Conservation (phyloP, 2,329 filamentous ascomycete species). For the Fusarium nematophilum region DNA sequence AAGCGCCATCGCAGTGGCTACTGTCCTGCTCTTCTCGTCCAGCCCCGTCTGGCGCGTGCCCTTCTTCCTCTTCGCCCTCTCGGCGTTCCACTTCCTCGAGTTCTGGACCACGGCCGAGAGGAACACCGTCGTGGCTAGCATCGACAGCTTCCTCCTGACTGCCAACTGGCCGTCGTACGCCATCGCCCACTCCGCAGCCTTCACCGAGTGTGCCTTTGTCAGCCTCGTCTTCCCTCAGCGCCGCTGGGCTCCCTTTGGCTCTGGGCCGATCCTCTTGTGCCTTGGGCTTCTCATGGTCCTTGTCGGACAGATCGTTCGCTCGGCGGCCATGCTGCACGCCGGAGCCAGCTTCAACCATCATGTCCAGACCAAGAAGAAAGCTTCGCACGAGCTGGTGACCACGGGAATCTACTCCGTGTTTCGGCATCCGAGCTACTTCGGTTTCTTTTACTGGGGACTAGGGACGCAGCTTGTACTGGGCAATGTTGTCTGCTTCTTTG, state of each 20-base stretch:
- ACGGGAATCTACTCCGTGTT: constrained; percentile 80
- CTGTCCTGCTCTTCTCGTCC: constrained; percentile 50
- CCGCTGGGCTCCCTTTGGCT: constrained; percentile 58
- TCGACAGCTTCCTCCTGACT: constrained; percentile 84
- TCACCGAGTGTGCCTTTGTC: constrained; percentile 77
- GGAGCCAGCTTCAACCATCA: constrained; percentile 93
- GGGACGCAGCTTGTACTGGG: constrained; percentile 92
- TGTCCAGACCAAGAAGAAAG: constrained; percentile 76
- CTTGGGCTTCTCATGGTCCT: constrained; percentile 73
- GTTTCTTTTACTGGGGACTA: constrained; percentile 98
- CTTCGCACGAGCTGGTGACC: constrained; percentile 83
- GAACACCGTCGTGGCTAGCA: constrained; percentile 79
- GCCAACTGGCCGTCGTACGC: constrained; percentile 88
- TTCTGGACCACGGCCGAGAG: constrained; percentile 89
- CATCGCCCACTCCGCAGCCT: constrained; percentile 80
- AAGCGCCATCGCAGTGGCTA: constrained; percentile 45
- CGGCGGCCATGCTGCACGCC: constrained; percentile 88
- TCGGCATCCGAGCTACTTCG: constrained; percentile 94
- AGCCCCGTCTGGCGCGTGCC: constrained; percentile 70
- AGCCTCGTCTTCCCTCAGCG: constrained; percentile 64
- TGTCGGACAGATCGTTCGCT: constrained; percentile 79
- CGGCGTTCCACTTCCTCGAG: constrained; percentile 94
- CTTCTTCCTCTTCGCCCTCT: constrained; percentile 76
- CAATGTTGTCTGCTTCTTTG: constrained; percentile 81
- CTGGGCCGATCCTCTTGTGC: constrained; percentile 56